Base-by-base conservation (phyloP, 345 rosid species). In the Lumnitzera littorea region DNA sequence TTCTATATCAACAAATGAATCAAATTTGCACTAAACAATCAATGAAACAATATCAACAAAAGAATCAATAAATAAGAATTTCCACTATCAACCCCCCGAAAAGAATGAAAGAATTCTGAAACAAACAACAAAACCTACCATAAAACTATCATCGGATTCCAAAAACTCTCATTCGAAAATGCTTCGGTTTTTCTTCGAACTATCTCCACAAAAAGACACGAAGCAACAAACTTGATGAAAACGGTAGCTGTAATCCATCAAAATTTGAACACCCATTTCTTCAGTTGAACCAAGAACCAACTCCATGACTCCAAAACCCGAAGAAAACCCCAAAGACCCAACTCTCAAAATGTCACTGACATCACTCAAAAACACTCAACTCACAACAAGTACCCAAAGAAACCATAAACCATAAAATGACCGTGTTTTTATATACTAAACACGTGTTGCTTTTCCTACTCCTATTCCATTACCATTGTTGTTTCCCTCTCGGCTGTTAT, bases 81-180 rank as follows among this genome's bases (percentile, higher is more conserved):
- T 41, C 80, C 76, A 56, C 64, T 70, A 51, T 51, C 53, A 36
- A 5, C 43, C 43, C 43, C 9, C 43, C 43, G 9, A 36, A 86
- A 91, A 84, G 86, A 87, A 90, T 87, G 81, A 94, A 94, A 78
- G 95, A 90, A 89, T 89, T 60, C 46, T 68, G 65, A 12, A 69
- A 55, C 73, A 74, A 68, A 48, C 63, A 76, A 56, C 55, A 72
- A 76, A 71, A 79, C 72, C 80, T 79, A 85, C 67, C 76, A 76
- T 63, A 74, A 80, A 84, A 79, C 74, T 81, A 76, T 86, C 95
- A 94, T 90, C 96, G 97, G 99, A 90, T 90, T 86, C 99, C 97
- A 70, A 57, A 70, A 66, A 69, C 62, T 67, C 56, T 80, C 91
- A 86, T 81, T 61, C 78, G 51, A 62, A 73, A 61, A 69, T 67